Conservation (phyloP, 805 yeast genomes). For the Lachancea quebecensis region DNA sequence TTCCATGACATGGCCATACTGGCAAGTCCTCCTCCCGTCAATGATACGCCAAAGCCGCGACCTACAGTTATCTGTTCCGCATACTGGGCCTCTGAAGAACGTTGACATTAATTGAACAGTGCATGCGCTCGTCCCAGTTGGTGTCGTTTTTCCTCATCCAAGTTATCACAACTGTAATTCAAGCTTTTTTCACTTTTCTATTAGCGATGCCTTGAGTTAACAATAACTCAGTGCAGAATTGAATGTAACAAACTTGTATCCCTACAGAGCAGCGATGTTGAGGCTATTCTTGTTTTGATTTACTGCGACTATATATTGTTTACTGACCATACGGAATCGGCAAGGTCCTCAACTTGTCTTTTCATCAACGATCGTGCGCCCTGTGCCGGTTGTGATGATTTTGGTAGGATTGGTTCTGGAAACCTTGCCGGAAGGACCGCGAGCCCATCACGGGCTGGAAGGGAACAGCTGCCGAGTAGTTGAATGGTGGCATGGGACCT, state of each 20-base stretch:
- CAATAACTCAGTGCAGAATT: no score
- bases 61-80: constrained; percentile 88
- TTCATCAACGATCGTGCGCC: constrained; percentile 3
- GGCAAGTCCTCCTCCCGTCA: constrained; percentile 80
- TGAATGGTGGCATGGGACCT: constrained; percentile 21
- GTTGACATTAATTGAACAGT: constrained; percentile 21
- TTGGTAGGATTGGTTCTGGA: constrained; percentile 14
- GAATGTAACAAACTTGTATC: no score
- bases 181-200: no score
- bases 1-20: constrained; percentile 82
- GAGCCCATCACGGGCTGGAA: constrained; percentile 23
- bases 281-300: neutral
- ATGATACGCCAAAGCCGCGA: constrained; percentile 64
- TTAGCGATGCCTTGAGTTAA: no score
- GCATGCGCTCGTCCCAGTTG: neutral
- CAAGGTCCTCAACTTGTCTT: no score
- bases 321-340: neutral
- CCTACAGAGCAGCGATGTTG: no score
- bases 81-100: constrained; percentile 68
- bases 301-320: neutral
- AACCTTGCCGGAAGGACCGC: constrained; percentile 18
- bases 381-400: constrained; percentile 13
- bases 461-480: constrained; percentile 25
- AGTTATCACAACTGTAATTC: no score
- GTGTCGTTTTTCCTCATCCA: no score